phyloP scores from a whole-genome alignment of 1,139 yeast species.

The Hansenula lynferdii region DNA sequence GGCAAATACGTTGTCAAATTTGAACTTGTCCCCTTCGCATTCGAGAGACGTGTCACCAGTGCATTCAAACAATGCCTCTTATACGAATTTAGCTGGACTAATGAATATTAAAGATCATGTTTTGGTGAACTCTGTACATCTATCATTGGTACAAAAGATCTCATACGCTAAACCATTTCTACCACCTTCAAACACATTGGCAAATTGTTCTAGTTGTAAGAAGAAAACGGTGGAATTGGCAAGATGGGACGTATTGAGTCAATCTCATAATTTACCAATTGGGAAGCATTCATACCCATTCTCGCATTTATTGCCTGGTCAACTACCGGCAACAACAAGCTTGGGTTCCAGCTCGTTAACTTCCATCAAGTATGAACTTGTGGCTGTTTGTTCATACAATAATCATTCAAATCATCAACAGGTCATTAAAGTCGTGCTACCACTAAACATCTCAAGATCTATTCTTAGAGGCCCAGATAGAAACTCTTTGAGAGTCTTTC shows the following conservation, averaged over 20 bases:
- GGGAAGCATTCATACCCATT: slow-evolving; percentile 90
- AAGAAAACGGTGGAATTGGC: slow-evolving; percentile 59
- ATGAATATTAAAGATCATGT: slow-evolving; percentile 20
- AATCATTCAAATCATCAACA: slow-evolving; percentile 17
- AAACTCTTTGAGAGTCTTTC: slow-evolving; percentile 85
- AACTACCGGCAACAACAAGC: slow-evolving; percentile 76
- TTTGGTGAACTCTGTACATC: slow-evolving; percentile 39
- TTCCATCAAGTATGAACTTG: slow-evolving; percentile 65
- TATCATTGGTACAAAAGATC: slow-evolving; percentile 68
- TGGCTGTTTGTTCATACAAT: slow-evolving; percentile 55
- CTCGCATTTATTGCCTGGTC: slow-evolving; percentile 87
- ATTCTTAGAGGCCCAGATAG: slow-evolving; percentile 79
- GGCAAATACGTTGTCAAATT: slow-evolving; percentile 16
- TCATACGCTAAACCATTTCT: slow-evolving; percentile 61
- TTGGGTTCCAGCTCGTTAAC: slow-evolving; percentile 53
- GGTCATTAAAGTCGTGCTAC: slow-evolving; percentile 35
- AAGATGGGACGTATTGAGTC: slow-evolving; percentile 78
- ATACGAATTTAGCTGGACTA: slow-evolving; percentile 14
- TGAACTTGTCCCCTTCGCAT: slow-evolving; percentile 17
- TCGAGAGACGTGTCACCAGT: slow-evolving; percentile 17
- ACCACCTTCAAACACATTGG: slow-evolving; percentile 45
- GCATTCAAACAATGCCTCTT: slow-evolving; percentile 17
- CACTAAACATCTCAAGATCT: slow-evolving; percentile 74
- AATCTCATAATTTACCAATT: slow-evolving; percentile 46
- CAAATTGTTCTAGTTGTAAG: slow-evolving; percentile 55